Base-by-base conservation (phyloP, 495 filamentous ascomycete species). In the Hypoxylon fuscum region DNA sequence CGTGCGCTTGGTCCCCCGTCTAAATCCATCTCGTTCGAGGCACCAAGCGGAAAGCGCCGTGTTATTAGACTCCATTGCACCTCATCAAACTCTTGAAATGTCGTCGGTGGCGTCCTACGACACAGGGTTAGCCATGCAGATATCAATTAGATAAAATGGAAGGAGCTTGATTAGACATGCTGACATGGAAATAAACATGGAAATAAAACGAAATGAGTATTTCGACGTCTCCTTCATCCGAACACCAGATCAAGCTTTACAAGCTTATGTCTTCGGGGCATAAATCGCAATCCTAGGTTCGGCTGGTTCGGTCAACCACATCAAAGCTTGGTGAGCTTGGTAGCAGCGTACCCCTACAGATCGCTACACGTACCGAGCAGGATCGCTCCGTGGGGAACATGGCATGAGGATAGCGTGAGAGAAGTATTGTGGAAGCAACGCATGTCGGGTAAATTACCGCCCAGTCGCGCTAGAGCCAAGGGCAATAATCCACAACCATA, bases 101-200 rank as follows among this genome's bases (percentile, higher is more conserved):
- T 62, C 45, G 29, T 51, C 40, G 31, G 40, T 38, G 40, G 22
- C 14, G 40, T 25, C 34, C 45, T 52, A 32, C 35, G 6, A 35
- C n/a, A 46, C 46, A 51, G 29, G 21, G 22, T 52, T 56, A 52
- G 38, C 17, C 5, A 50, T 56, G 27, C 31, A 41, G 29, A 32
- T n/a, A 42, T 40, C 18, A 25, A 34, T 17, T 55, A 41, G 42
- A 47, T 8, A 46, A 52, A 23, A 23, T 29, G 23, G 25, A 38
- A 44, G 20, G 21, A 23, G 25, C 49, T 62, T 44, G 31, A 48
- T 25, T 17, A 46, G 31, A 44, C 18, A 49, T 49, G 11, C 2
- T 27, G 41, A 22, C 47, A 31, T 20, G n/a, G 21, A 29, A 17
- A 8, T 9, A 2, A 25, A 25, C 32, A 8, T 20, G 17, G 38